Percentiles rank a stretch among this genome's conserved stretches.
Conservation (phyloP, 2,329 filamentous ascomycete species). For the Alternaria infectoria region DNA sequence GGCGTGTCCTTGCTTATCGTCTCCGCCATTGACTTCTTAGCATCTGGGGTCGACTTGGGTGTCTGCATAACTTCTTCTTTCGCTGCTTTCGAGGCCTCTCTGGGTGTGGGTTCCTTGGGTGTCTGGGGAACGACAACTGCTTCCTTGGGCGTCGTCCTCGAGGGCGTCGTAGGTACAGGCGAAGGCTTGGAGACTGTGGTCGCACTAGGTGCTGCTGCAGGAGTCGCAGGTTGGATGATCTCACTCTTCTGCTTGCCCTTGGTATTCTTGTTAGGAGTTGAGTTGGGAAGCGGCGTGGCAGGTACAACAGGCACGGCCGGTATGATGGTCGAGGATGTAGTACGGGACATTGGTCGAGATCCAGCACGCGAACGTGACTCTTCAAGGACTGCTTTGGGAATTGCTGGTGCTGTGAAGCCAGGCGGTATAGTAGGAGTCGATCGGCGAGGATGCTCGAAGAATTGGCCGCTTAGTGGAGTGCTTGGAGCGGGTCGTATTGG, state of each 20-base stretch:
- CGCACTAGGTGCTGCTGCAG: conserved; percentile 1
- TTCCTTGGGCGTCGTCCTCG: conserved; percentile 19
- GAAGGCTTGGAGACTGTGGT: conserved; percentile 5
- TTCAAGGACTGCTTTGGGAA: conserved; percentile 30
- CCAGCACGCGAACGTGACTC: conserved; percentile 25
- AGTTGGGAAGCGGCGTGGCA: conserved; percentile 40
- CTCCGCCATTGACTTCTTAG: conserved; percentile 22
- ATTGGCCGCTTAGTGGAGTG: conserved; percentile 28
- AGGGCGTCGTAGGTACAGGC: conserved; percentile 30
- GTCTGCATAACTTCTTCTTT: conserved; percentile 8
- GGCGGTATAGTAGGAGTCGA: conserved; percentile 56
- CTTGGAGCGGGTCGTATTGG: conserved; percentile 38
- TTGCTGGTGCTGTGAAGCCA: conserved; percentile 47
- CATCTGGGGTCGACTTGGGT: conserved; percentile 19
- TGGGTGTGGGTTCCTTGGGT: conserved; percentile 11
- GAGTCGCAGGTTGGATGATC: background rate
- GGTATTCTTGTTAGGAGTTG: conserved; percentile 40
- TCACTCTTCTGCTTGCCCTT: conserved; percentile 27
- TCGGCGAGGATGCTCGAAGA: conserved; percentile 47
- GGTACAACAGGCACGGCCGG: conserved; percentile 52
- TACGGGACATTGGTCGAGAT: conserved; percentile 36
- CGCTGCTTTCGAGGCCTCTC: conserved; percentile 17
- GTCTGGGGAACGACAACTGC: conserved; percentile 16
- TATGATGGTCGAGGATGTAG: conserved; percentile 37
- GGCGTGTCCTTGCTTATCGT: conserved; percentile 22